These are phyloP conservation scores for Nasturtium officinale DNA, from an alignment of 345 rosid genomes.

Conservation along the genomic window DNA sequence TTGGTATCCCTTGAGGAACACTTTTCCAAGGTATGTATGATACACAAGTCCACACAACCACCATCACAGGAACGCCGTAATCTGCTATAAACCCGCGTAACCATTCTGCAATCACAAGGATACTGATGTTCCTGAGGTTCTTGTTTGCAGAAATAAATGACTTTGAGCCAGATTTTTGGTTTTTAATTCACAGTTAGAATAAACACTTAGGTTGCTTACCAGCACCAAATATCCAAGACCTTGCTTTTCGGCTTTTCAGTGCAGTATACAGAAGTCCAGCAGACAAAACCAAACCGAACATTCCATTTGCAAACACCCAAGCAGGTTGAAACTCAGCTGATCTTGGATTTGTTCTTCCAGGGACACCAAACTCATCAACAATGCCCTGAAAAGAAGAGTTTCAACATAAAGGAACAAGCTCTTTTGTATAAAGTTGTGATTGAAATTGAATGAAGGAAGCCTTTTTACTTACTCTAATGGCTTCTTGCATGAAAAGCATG, in stretches of 20 bases:
- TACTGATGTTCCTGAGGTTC: background rate
- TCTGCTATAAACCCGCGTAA: constrained; percentile 86
- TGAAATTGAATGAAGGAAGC: background rate
- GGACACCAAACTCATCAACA: constrained; percentile 81
- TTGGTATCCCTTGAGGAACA: constrained; percentile 84
- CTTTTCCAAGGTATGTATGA: constrained; percentile 69
- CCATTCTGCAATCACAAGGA: constrained; percentile 53
- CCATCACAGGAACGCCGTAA: constrained; percentile 95
- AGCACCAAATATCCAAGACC: constrained; percentile 88
- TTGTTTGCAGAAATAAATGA: background rate
- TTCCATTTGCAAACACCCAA: constrained; percentile 94
- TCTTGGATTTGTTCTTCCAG: constrained; percentile 70
- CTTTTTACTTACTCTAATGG: constrained; percentile 64
- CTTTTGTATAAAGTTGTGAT: background rate
- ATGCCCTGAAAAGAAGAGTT: constrained; percentile 58
- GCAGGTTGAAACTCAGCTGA: constrained; percentile 66
- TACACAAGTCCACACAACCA: constrained; percentile 80
- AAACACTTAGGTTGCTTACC: constrained; percentile 50
- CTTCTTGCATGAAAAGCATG: constrained; percentile 94
- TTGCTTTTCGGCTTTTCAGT: constrained; percentile 78
- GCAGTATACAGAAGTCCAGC: constrained; percentile 79
- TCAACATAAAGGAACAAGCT: constrained; percentile 5
- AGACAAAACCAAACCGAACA: constrained; percentile 83
- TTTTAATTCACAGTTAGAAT: constrained; percentile 1
- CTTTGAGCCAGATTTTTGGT: background rate